These are phyloP conservation scores for Venturia nashicola DNA, from an alignment of 2,329 filamentous ascomycete genomes.

Conservation along the genomic window DNA sequence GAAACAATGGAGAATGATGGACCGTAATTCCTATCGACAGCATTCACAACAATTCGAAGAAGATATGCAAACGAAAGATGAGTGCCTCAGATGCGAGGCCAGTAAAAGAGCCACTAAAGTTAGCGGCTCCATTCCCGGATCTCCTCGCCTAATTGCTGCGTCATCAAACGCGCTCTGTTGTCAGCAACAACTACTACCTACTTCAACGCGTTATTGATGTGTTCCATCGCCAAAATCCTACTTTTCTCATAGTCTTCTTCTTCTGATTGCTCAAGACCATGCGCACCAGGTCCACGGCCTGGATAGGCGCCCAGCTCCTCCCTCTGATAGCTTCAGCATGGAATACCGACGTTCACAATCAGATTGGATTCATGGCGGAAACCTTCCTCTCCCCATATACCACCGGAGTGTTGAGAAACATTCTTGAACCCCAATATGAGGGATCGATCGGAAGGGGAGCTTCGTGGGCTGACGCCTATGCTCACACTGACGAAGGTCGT, in stretches of 20 bases:
- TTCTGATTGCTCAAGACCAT: not conserved
- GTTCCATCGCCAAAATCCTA: not conserved
- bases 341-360: conserved; percentile 41
- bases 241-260: not conserved
- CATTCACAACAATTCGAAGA: no score
- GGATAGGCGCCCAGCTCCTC: not conserved
- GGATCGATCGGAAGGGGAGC: conserved; percentile 38
- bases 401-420: conserved; percentile 18
- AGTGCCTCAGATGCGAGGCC: no score
- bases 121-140: not conserved
- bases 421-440: conserved; percentile 28
- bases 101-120: not conserved
- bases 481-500: conserved; percentile 35
- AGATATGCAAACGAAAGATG: no score
- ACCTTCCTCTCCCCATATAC: conserved; percentile 35
- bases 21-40: no score
- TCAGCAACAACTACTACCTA: not conserved
- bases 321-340: conserved; percentile 26
- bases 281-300: not conserved
- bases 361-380: conserved; percentile 42
- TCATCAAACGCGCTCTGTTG: not conserved
- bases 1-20: no score
- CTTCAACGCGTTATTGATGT: not conserved
- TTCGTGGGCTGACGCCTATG: conserved; percentile 42
- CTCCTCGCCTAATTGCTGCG: no score